Evolutionary conservation across 768 basidiomycete genomes (phyloP), one percentile per base, ranked within the genome.

Genomic region (Gloeostereum incarnatum): DNA sequence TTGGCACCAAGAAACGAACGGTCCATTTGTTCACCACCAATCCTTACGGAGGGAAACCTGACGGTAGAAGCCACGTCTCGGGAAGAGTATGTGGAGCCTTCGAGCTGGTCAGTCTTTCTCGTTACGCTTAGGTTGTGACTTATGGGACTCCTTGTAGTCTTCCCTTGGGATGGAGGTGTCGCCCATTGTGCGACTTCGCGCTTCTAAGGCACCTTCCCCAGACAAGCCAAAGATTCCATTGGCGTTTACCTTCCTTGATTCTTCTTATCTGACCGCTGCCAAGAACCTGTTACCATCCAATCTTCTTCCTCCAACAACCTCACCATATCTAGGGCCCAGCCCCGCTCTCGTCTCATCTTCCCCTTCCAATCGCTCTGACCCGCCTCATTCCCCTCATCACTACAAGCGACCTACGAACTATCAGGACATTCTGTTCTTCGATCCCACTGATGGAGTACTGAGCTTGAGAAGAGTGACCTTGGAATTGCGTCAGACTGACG

Each of bases 21-120:
- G 57, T 79, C 16, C 85, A 90, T 57, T 59, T 89, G 1, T 90
- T 87, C 50, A 73, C 80, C 6, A 63, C 79, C 6, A 83, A 88
- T 52, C 85, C 85, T 3, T 79, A 79, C 41, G 88, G 85, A 1
- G 82, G 88, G 3, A 63, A 63, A 23, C 63, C 80, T 1, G 78
- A 87, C 58, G 57, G 72, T 22, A 54, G 55, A 23, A 79, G 81
- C 35, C 79, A 84, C 57, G 46, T 79, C 39, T 66, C 71, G 25
- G 74, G 71, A 5, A 61, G 61, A 49, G 77, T 86, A 0, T 54
- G 60, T 50, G 82, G 88, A 45, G 56, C 58, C 2, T 55, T 59
- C 3, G 66, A 68, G 34, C 46, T 72, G 29, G 66, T 79, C 61
- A 43, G 64, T 69, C 20, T n/a, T 18, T 23, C 26, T n/a, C 25